Percentiles rank a stretch among this genome's conserved stretches.
Conservation (phyloP, 2,329 filamentous ascomycete species). For the Penicillium sp. region DNA sequence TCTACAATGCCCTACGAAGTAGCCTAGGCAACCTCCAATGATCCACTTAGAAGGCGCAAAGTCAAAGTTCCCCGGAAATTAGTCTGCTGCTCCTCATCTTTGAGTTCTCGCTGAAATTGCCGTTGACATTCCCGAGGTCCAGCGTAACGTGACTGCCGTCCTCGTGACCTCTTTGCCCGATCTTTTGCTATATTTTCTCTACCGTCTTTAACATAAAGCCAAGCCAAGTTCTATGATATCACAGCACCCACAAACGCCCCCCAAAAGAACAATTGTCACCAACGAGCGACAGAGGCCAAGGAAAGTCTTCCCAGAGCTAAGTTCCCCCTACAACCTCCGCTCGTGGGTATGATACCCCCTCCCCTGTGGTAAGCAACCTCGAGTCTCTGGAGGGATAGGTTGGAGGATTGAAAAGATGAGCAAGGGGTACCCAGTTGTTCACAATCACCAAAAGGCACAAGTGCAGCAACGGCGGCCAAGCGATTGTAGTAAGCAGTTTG, state of each 20-base stretch:
- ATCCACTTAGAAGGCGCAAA: too few relatives aligned
- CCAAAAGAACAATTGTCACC: not conserved
- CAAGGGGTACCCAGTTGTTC: slow-evolving; percentile 18
- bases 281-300: not conserved
- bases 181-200: too few relatives aligned
- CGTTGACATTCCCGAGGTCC: too few relatives aligned
- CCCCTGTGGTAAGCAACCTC: not conserved
- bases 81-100: too few relatives aligned
- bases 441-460: slow-evolving; percentile 13
- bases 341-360: not conserved
- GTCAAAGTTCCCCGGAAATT: too few relatives aligned
- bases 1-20: too few relatives aligned
- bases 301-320: not conserved
- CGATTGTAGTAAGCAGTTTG: slow-evolving; percentile 12
- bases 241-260: not conserved
- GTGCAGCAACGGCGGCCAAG: slow-evolving; percentile 21
- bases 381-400: not conserved
- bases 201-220: not conserved
- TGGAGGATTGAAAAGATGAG: slow-evolving; percentile 18
- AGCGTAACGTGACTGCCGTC: too few relatives aligned
- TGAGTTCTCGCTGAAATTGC: too few relatives aligned
- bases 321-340: not conserved
- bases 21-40: too few relatives aligned
- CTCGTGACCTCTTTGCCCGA: too few relatives aligned
- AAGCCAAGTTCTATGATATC: not conserved